These are phyloP conservation scores for Lachnellula willkommii DNA, from an alignment of 2,329 filamentous ascomycete species.

Conservation along the genomic window DNA sequence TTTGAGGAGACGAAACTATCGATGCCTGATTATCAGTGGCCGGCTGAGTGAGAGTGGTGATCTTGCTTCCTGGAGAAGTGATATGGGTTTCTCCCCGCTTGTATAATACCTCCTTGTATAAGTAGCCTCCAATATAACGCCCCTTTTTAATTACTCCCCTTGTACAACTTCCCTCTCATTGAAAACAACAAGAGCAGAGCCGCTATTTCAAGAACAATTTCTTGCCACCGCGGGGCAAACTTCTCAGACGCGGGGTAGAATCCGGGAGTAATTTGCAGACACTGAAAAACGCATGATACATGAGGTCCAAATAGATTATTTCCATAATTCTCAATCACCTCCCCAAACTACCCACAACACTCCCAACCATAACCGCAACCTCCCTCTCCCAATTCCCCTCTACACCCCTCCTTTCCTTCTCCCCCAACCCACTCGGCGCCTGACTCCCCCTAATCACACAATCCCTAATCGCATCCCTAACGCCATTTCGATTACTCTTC, in stretches of 20 bases:
- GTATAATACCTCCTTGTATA: too few relatives aligned
- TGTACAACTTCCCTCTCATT: too few relatives aligned
- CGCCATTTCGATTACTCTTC: conserved; percentile 65
- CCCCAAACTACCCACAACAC: conserved; percentile 50
- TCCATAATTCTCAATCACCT: conserved; percentile 18
- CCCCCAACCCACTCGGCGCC: conserved; percentile 53
- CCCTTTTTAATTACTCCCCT: too few relatives aligned
- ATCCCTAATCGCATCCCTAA: conserved; percentile 73
- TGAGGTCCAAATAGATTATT: not conserved
- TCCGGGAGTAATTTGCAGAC: too few relatives aligned
- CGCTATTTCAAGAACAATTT: too few relatives aligned
- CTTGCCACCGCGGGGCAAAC: too few relatives aligned
- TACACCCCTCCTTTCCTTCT: conserved; percentile 50
- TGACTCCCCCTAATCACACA: conserved; percentile 76
- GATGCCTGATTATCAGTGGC: not conserved
- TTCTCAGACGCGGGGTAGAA: too few relatives aligned
- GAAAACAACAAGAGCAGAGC: too few relatives aligned
- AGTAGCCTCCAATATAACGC: too few relatives aligned
- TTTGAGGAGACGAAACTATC: conserved; percentile 4
- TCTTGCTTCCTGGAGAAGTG: not conserved
- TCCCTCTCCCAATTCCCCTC: conserved; percentile 75
- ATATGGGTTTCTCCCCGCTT: too few relatives aligned
- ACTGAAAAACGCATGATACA: too few relatives aligned
- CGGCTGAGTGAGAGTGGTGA: not conserved
- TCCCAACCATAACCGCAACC: conserved; percentile 89